Percentiles rank a stretch among this genome's conserved stretches.
Conservation (phyloP, 345 rosid genomes). For the Melastoma malabathricum region DNA sequence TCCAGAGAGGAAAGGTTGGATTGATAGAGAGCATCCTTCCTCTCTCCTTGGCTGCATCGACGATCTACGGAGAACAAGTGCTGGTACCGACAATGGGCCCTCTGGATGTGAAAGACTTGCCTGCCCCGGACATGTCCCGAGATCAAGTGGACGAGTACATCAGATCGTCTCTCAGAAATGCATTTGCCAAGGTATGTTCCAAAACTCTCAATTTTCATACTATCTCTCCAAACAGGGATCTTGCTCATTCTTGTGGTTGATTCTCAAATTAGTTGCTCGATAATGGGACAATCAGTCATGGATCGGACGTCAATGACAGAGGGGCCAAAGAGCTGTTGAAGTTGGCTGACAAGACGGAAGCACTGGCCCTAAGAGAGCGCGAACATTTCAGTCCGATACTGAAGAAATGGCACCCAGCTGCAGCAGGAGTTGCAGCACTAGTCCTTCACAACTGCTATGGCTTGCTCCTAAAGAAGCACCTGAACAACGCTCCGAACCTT, state of each 20-base stretch:
- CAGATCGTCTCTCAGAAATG: slow-evolving; percentile 57
- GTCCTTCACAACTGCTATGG: slow-evolving; percentile 34
- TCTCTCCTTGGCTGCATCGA: slow-evolving; percentile 57
- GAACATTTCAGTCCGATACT: slow-evolving; percentile 29
- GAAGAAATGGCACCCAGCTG: slow-evolving; percentile 31
- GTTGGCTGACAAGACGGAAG: slow-evolving; percentile 33
- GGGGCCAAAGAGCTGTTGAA: slow-evolving; percentile 23
- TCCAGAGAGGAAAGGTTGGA: slow-evolving; percentile 50
- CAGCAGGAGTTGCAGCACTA: slow-evolving; percentile 29
- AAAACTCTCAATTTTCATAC: neutral
- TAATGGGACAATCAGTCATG: slow-evolving; percentile 15
- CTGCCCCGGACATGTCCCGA: slow-evolving; percentile 33
- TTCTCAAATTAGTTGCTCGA: slow-evolving; percentile 1
- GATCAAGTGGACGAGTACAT: slow-evolving; percentile 69
- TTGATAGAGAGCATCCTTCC: slow-evolving; percentile 66
- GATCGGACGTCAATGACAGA: slow-evolving; percentile 17
- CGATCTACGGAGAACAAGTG: slow-evolving; percentile 57
- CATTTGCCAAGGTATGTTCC: slow-evolving; percentile 46
- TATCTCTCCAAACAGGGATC: slow-evolving; percentile 10
- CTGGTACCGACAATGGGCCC: slow-evolving; percentile 14
- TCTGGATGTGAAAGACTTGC: slow-evolving; percentile 30
- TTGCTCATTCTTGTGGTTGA: neutral
- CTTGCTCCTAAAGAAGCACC: slow-evolving; percentile 23
- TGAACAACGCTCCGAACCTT: slow-evolving; percentile 13
- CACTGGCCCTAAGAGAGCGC: slow-evolving; percentile 28